Base-by-base conservation (phyloP, 306 rosid genomes). In the Crotalaria pallida region DNA sequence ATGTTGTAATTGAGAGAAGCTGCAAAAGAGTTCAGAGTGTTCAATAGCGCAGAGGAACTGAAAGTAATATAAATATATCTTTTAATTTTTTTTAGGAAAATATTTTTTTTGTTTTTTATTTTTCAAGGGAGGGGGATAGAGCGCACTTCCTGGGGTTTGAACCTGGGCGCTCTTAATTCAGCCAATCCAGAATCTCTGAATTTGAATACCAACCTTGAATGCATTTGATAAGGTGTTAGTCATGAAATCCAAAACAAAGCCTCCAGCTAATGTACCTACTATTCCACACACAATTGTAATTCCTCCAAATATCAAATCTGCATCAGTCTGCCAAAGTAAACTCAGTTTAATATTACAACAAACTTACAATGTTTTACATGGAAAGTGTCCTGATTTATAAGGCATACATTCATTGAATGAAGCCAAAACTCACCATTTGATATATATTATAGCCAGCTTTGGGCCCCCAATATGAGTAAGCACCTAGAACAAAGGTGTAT, bases 381-480 rank as follows among this genome's bases (percentile, higher is more conserved):
- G 67, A 64, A 26, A 51, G 67, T 10, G 31, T 47, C 44, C 38
- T 55, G 12, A 52, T 13, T 59, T 58, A 31, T 31, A 31, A 31
- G 36, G 36, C 36, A 31, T 4, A 31, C 7, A 8, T 40, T 24
- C 72, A 71, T 41, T 57, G 67, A 45, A 57, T 33, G 48, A 58
- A 55, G 60, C 45, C 59, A 71, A 15, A 52, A 31, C 86, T 74
- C 74, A 88, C 98, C 96, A 92, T 88, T 40, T 88, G 64, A 78
- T 92, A 92, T 48, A 90, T 90, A 66, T 47, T 81, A 71, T 86
- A 88, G 61, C 89, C 93, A 22, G 93, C 96, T 82, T 88, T 92
- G 13, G 98, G 96, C 0, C 91, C 98, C 98, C 98, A 92, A 74
- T 90, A 92, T 7, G 96, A 83, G 84, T 86, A 90, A 2, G 98